Percentiles rank a stretch among this genome's conserved stretches.
Evolutionary conservation across 23 red algal species (phyloP).

Genomic region (Pyropia yezoensis): DNA sequence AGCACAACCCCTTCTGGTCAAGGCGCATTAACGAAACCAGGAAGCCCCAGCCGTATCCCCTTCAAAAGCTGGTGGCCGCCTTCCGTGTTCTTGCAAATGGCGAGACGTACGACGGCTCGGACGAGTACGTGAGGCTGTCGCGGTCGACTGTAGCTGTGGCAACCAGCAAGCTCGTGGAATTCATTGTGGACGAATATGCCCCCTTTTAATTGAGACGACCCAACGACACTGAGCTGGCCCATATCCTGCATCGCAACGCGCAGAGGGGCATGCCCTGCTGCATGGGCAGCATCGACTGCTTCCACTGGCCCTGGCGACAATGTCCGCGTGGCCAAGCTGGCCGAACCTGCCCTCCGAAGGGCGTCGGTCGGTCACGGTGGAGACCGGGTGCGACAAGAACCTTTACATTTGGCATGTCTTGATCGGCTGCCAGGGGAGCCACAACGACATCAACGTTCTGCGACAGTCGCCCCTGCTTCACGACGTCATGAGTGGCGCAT

Average conservation of each 20-base stretch:
- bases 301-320: not conserved
- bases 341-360: not conserved
- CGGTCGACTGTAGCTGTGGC: not conserved
- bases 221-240: not conserved
- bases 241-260: not conserved
- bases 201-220: not conserved
- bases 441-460: too few relatives aligned
- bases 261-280: not conserved
- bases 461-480: too few relatives aligned
- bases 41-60: not conserved
- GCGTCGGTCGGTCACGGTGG: not conserved
- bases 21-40: not conserved
- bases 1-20: not conserved
- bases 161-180: not conserved
- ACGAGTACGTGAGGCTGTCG: too few relatives aligned
- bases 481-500: not conserved
- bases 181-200: not conserved
- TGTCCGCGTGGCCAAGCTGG: not conserved
- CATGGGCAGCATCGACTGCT: not conserved
- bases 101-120: not conserved
- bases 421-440: not conserved
- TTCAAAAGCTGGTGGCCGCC: conserved; percentile 1
- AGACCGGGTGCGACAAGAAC: not conserved
- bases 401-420: not conserved
- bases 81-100: conserved; percentile 17